A percentile compares a stretch with the other conserved stretches of the same genome.
Evolutionary conservation across 1,139 yeast genomes (phyloP).

Genomic region (Debaryomycetaceae sp.): DNA sequence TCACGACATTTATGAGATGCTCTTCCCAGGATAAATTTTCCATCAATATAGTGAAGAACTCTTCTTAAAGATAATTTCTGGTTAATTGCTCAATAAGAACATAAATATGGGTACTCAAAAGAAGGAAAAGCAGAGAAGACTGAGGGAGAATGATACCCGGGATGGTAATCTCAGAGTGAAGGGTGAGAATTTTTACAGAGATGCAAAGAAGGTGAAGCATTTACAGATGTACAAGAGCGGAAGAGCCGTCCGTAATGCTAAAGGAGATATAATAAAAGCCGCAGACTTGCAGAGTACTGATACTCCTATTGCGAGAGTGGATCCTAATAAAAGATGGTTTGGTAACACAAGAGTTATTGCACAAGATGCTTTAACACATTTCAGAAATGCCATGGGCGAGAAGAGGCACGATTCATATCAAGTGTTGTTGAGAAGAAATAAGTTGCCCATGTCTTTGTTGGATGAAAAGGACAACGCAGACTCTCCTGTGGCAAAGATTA

Average conservation of each 20-base stretch:
- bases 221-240: constrained; percentile 93
- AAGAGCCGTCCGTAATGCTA: constrained; percentile 78
- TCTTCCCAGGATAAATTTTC: neutral
- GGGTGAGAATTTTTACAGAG: constrained; percentile 95
- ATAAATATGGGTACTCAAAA: constrained; percentile 81
- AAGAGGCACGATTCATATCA: constrained; percentile 84
- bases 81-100: neutral
- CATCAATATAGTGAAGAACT: too few species aligned
- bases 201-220: constrained; percentile 88
- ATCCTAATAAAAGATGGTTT: constrained; percentile 96
- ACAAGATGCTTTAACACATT: constrained; percentile 92
- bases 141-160: constrained; percentile 74
- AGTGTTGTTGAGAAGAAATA: constrained; percentile 82
- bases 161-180: constrained; percentile 92
- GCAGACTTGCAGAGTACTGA: constrained; percentile 88
- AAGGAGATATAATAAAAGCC: constrained; percentile 83
- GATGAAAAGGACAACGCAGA: constrained; percentile 77
- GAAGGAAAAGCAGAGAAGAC: constrained; percentile 85
- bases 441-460: constrained; percentile 90
- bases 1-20: neutral
- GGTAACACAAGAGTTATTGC: constrained; percentile 97
- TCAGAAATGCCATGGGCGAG: constrained; percentile 91
- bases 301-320: constrained; percentile 88
- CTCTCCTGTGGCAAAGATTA: constrained; percentile 73
- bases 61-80: neutral